Conservation (phyloP, 73 alveolate species). For the Paramecium sonneborni region DNA sequence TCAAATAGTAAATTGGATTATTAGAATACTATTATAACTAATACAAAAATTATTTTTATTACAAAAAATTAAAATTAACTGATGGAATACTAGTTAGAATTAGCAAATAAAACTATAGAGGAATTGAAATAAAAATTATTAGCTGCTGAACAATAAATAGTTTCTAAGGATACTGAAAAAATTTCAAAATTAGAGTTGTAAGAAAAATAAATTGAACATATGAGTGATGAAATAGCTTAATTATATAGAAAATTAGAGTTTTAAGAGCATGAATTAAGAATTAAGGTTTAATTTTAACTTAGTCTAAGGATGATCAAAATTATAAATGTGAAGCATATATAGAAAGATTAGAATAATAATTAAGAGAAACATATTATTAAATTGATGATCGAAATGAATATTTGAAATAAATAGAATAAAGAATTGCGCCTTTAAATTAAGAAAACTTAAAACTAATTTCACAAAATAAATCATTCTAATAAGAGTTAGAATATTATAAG, state of each 20-base stretch:
- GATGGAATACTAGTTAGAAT: slow-evolving; percentile 46
- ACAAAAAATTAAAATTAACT: not conserved
- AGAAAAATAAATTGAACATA: not conserved
- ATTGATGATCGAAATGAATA: not conserved
- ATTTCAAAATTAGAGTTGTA: slow-evolving; percentile 6
- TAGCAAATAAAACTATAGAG: slow-evolving; percentile 31
- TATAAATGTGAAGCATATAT: not conserved
- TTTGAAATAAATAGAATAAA: not conserved
- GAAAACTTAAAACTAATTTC: not conserved
- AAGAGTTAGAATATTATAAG: not conserved
- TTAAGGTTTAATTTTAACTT: not conserved
- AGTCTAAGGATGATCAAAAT: not conserved
- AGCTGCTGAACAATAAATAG: not conserved
- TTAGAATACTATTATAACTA: too few species aligned
- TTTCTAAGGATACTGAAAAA: not conserved
- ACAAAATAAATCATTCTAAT: not conserved
- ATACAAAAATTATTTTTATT: too few species aligned
- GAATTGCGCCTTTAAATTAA: not conserved
- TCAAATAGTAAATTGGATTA: too few species aligned
- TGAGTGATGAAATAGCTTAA: not conserved
- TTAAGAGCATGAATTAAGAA: not conserved
- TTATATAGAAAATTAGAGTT: not conserved
- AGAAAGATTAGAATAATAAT: not conserved
- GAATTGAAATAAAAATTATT: not conserved
- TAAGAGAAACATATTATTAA: not conserved